A percentile compares a stretch with the other conserved stretches of the same genome.
phyloP scores from a whole-genome alignment of 305 asterid species.

The Lippia alba region DNA sequence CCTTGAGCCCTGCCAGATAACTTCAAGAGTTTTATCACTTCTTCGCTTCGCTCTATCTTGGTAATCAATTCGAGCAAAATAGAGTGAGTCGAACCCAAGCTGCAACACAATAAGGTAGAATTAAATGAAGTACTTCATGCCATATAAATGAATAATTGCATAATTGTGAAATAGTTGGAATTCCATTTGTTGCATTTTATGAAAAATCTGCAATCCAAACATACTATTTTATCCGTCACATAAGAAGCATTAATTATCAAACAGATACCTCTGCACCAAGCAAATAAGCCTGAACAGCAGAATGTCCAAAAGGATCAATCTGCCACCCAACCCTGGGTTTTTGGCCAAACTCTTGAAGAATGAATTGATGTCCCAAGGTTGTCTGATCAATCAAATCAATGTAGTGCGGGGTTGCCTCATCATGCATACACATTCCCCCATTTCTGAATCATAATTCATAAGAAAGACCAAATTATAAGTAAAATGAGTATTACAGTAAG shows the following conservation, averaged over 20 bases:
- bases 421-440: slow-evolving; percentile 95
- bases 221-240: not conserved
- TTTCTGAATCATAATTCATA: slow-evolving; percentile 55
- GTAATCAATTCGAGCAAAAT: slow-evolving; percentile 87
- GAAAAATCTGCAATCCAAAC: slow-evolving; percentile 14
- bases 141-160: slow-evolving; percentile 4
- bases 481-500: slow-evolving; percentile 3
- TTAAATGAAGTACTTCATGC: slow-evolving; percentile 26
- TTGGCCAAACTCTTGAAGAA: slow-evolving; percentile 62
- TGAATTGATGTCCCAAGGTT: slow-evolving; percentile 74
- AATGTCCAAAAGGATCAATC: slow-evolving; percentile 92
- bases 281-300: slow-evolving; percentile 88
- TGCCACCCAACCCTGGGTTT: slow-evolving; percentile 91
- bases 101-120: slow-evolving; percentile 45
- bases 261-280: slow-evolving; percentile 80
- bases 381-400: slow-evolving; percentile 90
- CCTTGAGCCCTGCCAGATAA: slow-evolving; percentile 83
- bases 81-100: slow-evolving; percentile 92
- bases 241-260: not conserved
- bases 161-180: slow-evolving; percentile 2
- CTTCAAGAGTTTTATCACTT: slow-evolving; percentile 71
- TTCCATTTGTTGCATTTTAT: slow-evolving; percentile 4
- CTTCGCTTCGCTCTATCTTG: slow-evolving; percentile 84
- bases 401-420: slow-evolving; percentile 87
- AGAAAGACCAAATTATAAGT: not conserved